Conservation (phyloP, 306 rosid species). For the Cicer yamashitae region DNA sequence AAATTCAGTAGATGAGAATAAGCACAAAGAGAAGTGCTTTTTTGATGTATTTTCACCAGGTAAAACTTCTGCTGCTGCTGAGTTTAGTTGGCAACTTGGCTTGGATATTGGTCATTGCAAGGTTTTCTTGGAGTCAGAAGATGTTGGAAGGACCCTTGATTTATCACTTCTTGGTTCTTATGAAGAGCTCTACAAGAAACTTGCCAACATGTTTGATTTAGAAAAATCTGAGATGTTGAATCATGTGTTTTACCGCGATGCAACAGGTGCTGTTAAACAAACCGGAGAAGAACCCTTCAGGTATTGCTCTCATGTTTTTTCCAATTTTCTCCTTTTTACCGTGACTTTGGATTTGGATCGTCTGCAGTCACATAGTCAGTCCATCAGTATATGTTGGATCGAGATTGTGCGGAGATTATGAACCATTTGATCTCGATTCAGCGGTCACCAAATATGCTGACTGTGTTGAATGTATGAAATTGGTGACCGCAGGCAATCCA, state of each 20-base stretch:
- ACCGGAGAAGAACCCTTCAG: constrained; percentile 93
- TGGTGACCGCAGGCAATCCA: too few species aligned
- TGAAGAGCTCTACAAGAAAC: constrained; percentile 73
- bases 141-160: constrained; percentile 85
- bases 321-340: background rate
- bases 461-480: too few species aligned
- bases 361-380: too few species aligned
- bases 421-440: too few species aligned
- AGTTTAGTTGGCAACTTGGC: constrained; percentile 69
- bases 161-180: constrained; percentile 72
- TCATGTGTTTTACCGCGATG: constrained; percentile 76
- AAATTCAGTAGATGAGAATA: constrained; percentile 43
- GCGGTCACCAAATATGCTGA: too few species aligned
- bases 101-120: constrained; percentile 86
- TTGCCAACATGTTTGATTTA: constrained; percentile 80
- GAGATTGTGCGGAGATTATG: too few species aligned
- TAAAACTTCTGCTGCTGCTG: constrained; percentile 54
- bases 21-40: constrained; percentile 57
- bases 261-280: constrained; percentile 67
- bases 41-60: constrained; percentile 53
- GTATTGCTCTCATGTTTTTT: constrained; percentile 43
- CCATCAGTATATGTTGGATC: too few species aligned
- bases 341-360: background rate
- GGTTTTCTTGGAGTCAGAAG: constrained; percentile 92
- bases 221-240: constrained; percentile 66